Conservation (phyloP, 371 early-diverging fungal species). For the Rhizopus delemar region DNA sequence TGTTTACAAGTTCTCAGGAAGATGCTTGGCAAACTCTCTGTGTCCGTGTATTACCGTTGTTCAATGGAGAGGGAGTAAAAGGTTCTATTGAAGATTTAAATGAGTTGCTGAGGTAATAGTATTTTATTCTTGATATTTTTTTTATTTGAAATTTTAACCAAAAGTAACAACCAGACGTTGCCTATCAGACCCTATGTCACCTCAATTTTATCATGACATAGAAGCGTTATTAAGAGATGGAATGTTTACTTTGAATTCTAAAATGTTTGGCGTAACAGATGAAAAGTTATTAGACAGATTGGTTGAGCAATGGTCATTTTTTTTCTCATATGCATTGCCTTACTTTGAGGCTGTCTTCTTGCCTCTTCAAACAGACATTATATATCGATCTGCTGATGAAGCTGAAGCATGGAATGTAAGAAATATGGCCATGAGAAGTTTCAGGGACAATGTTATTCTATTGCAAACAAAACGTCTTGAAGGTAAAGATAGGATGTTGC, state of each 20-base stretch:
- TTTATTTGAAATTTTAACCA: neutral
- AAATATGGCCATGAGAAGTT: conserved; percentile 67
- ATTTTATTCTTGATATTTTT: conserved; percentile 2
- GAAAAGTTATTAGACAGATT: conserved; percentile 72
- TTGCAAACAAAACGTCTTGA: conserved; percentile 68
- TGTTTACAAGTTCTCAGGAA: conserved; percentile 29
- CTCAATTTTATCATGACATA: conserved; percentile 54
- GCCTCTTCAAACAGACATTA: conserved; percentile 66
- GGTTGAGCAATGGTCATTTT: conserved; percentile 84
- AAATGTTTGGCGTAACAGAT: conserved; percentile 71
- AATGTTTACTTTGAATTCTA: conserved; percentile 73
- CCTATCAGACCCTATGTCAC: conserved; percentile 55
- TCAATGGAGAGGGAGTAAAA: conserved; percentile 83
- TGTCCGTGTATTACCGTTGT: conserved; percentile 76
- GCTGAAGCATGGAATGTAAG: conserved; percentile 63
- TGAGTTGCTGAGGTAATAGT: conserved; percentile 69
- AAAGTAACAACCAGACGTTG: conserved; percentile 50
- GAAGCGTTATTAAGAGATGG: conserved; percentile 68
- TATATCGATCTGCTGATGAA: conserved; percentile 41
- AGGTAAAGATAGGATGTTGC: conserved; percentile 43
- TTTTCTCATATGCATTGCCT: conserved; percentile 82
- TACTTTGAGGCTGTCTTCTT: conserved; percentile 86
- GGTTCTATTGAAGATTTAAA: conserved; percentile 83
- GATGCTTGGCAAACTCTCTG: conserved; percentile 79
- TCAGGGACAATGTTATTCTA: conserved; percentile 71